Percentiles rank a stretch among this genome's conserved stretches.
Evolutionary conservation across 2,329 filamentous ascomycete species (phyloP).

Genomic region (Dactylonectria macrodidyma): DNA sequence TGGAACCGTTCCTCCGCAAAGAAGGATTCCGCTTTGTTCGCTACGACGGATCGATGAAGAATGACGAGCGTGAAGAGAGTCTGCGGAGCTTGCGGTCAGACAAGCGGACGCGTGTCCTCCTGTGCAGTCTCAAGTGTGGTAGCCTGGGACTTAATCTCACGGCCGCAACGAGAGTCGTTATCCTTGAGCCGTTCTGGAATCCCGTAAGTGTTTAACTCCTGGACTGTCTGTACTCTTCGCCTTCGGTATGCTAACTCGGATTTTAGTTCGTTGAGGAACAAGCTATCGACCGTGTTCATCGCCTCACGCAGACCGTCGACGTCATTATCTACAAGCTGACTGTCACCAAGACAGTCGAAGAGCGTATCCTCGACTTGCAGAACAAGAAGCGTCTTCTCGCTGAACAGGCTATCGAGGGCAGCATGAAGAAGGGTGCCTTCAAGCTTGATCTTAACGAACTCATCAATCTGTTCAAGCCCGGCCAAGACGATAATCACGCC

Average conservation of each 20-base stretch:
- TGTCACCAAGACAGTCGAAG: conserved; percentile 88
- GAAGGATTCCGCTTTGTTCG: conserved; percentile 85
- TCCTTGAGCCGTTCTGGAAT: conserved; percentile 99
- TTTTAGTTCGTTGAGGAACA: conserved; percentile 94
- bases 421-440: conserved; percentile 78
- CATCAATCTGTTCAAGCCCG: conserved; percentile 86
- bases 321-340: conserved; percentile 97
- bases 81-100: conserved; percentile 83
- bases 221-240: too few species aligned
- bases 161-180: conserved; percentile 91
- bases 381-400: conserved; percentile 93
- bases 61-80: conserved; percentile 91
- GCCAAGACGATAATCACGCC: conserved; percentile 53
- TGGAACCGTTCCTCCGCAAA: conserved; percentile 89
- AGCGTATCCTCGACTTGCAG: conserved; percentile 93
- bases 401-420: conserved; percentile 90
- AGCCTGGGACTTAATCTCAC: conserved; percentile 95
- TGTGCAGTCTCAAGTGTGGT: conserved; percentile 95
- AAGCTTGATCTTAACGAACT: conserved; percentile 96
- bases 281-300: conserved; percentile 97
- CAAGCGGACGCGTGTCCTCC: conserved; percentile 81
- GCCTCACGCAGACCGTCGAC: conserved; percentile 96
- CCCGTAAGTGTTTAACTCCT: conserved; percentile 70
- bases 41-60: conserved; percentile 96
- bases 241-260: conserved; percentile 21